Evolutionary conservation across 2,329 filamentous ascomycete genomes (phyloP), one percentile per base, ranked within the genome.

Genomic region (Apiospora aurea): DNA sequence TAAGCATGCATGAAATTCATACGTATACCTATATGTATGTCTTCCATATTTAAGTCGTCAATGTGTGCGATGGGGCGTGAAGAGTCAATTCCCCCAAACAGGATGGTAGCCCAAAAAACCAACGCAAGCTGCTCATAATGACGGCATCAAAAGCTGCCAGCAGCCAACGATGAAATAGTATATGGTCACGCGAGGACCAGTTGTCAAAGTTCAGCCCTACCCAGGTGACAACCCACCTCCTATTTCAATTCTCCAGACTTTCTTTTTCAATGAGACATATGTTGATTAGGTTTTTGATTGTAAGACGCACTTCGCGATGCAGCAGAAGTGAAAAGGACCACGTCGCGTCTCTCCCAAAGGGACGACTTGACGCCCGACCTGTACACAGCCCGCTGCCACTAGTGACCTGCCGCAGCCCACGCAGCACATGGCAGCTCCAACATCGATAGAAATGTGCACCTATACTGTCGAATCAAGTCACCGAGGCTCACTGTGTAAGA

Each of bases 401-500:
- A 64, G 57, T 13, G 34, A 34, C 21, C 3, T 41, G 21, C 57
- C 57, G 29, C 21, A 24, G 57, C 18, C 57, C 57, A 41, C 34
- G 18, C 57, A 64, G 29, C 29, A 41, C 57, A 64, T 64, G 57
- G 57, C 57, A 41, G 13, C 57, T 41, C 29, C 57, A 18, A 41
- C 38, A n/a, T 41, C 57, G 57, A 38, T n/a, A 41, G 29, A 41
- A n/a, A 38, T 1, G 18, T 11, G 18, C 34, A 18, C 6, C 57
- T 41, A 64, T 64, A 41, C 18, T 34, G 57, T 34, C 57, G 10
- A 13, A 41, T 64, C 34, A n/a, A n/a, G 57, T n/a, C 34, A 64
- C 57, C 57, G 57, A 64, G 21, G 57, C 57, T 66, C 71, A 24
- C 51, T 71, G 24, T 74, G 73, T 38, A 73, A 44, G 21, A 73